These are phyloP conservation scores for Colletotrichum sp. DNA, from an alignment of 2,329 filamentous ascomycete genomes.

Conservation along the genomic window DNA sequence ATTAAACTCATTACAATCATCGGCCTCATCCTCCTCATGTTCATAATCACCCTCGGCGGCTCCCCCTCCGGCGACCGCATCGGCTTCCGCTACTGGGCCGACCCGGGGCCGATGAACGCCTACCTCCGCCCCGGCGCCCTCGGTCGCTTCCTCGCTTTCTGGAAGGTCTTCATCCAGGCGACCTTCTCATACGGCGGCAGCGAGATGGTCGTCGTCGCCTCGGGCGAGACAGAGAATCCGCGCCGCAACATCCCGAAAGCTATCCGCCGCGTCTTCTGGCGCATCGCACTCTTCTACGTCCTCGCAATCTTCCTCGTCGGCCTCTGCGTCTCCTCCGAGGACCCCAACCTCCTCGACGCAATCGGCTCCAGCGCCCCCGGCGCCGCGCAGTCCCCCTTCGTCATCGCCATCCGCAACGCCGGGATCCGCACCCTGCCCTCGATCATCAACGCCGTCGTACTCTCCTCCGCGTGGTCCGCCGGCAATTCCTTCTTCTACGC, in stretches of 20 bases:
- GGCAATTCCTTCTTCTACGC: constrained; percentile 70
- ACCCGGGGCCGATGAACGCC: constrained; percentile 47
- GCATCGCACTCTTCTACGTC: constrained; percentile 58
- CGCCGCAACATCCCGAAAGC: constrained; percentile 53
- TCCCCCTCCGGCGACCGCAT: constrained; percentile 45
- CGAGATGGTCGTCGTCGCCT: constrained; percentile 57
- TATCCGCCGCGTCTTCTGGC: constrained; percentile 60
- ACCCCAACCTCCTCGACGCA: constrained; percentile 42
- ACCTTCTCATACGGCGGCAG: constrained; percentile 54
- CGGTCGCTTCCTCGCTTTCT: constrained; percentile 47
- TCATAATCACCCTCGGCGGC: constrained; percentile 54
- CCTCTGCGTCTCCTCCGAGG: constrained; percentile 50
- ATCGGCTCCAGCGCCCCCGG: constrained; percentile 10
- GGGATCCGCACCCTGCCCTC: constrained; percentile 71
- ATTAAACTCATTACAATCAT: constrained; percentile 55
- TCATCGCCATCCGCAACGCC: constrained; percentile 73
- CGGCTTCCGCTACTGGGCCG: constrained; percentile 49
- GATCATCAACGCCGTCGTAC: constrained; percentile 78
- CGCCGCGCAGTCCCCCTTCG: constrained; percentile 10
- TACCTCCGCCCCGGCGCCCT: constrained; percentile 41
- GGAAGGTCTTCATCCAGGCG: constrained; percentile 51
- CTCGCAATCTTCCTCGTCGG: constrained; percentile 56
- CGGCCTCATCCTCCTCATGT: constrained; percentile 53
- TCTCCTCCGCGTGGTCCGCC: constrained; percentile 74
- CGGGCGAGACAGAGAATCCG: constrained; percentile 56